Evolutionary conservation across 2,329 filamentous ascomycete species (phyloP).

Genomic region (Ceratocystis destructans): DNA sequence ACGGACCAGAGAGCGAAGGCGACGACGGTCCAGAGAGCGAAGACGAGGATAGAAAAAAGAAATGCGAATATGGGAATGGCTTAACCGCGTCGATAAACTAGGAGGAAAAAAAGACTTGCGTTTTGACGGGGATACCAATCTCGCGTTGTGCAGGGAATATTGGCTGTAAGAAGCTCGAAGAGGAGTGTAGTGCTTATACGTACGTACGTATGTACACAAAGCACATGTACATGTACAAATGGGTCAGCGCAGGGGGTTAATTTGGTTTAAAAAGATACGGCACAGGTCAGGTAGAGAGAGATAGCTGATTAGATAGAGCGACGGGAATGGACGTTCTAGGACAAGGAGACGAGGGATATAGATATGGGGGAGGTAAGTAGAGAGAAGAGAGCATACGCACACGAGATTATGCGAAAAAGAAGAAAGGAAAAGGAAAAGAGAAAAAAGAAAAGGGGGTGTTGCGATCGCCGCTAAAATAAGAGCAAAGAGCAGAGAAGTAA

Average conservation of each 20-base stretch:
- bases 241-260: neutral
- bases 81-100: neutral
- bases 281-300: neutral
- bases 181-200: neutral
- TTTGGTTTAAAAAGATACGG: neutral
- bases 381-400: no score
- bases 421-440: no score
- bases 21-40: neutral
- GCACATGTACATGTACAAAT: neutral
- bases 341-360: no score
- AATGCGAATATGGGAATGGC: neutral
- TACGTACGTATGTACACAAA: neutral
- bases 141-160: neutral
- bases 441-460: no score
- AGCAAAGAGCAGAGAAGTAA: no score
- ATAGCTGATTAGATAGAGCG: no score
- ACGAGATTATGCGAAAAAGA: no score
- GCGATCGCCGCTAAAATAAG: no score
- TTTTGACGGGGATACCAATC: neutral
- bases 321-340: no score
- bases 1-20: neutral
- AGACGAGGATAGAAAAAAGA: neutral
- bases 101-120: neutral
- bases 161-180: neutral
- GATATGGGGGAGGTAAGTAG: no score